Evolutionary conservation across 371 early-diverging fungal species (phyloP).

Genomic region (Fennellomyces sp.): DNA sequence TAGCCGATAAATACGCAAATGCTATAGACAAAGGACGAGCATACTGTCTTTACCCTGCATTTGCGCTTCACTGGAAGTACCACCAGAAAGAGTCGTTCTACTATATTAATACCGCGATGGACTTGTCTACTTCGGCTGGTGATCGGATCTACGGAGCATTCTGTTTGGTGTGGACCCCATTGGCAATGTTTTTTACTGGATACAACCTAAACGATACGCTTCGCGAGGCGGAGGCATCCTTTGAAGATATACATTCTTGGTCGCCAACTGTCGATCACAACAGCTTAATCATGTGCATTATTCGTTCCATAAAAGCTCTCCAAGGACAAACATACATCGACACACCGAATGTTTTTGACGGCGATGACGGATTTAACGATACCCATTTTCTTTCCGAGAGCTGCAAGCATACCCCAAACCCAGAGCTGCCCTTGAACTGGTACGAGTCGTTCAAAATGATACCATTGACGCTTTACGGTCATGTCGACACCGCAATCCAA

Average conservation of each 20-base stretch:
- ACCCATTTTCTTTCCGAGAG: constrained; percentile 37
- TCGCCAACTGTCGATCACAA: constrained; percentile 38
- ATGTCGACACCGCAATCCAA: constrained; percentile 36
- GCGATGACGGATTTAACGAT: constrained; percentile 48
- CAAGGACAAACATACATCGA: constrained; percentile 38
- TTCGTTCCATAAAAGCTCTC: constrained; percentile 38
- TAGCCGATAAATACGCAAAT: constrained; percentile 28
- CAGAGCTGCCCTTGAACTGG: constrained; percentile 34
- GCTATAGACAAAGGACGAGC: constrained; percentile 42
- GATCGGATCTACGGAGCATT: constrained; percentile 46
- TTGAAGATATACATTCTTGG: constrained; percentile 43
- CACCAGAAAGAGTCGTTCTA: constrained; percentile 27
- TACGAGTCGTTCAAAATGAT: constrained; percentile 42
- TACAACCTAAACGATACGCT: constrained; percentile 21
- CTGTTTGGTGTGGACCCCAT: constrained; percentile 28
- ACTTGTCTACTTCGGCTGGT: constrained; percentile 27
- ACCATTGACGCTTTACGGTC: constrained; percentile 43
- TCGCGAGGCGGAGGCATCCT: constrained; percentile 30
- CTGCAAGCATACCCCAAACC: constrained; percentile 30
- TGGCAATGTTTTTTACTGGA: constrained; percentile 18
- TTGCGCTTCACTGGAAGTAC: constrained; percentile 38
- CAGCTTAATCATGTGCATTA: constrained; percentile 38
- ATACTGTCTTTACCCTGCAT: constrained; percentile 26
- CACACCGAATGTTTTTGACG: constrained; percentile 34
- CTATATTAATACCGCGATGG: constrained; percentile 8